These are phyloP conservation scores for Annulohypoxylon moriforme DNA, from an alignment of 495 filamentous ascomycete species.

Conservation along the genomic window DNA sequence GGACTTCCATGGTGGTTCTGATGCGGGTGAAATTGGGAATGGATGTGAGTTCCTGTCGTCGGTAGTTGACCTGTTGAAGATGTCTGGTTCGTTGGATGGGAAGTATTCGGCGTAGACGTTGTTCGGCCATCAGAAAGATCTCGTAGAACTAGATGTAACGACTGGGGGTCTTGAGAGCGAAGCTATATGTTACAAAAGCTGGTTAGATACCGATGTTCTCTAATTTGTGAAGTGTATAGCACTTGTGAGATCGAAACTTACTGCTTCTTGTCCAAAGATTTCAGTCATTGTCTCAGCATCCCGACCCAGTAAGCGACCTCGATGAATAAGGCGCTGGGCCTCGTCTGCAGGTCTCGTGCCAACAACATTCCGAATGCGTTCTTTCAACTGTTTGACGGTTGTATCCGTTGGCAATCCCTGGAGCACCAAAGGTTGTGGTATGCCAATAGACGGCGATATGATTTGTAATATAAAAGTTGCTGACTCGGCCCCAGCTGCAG, in stretches of 20 bases:
- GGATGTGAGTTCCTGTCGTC: constrained; percentile 6
- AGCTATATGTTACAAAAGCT: constrained; percentile 51
- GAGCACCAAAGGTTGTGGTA: constrained; percentile 66
- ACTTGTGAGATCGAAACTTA: constrained; percentile 51
- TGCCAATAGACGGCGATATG: constrained; percentile 70
- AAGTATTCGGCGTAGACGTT: constrained; percentile 43
- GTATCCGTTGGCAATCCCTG: constrained; percentile 62
- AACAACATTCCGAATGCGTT: constrained; percentile 67
- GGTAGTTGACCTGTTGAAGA: constrained; percentile 25
- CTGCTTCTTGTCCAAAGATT: constrained; percentile 66
- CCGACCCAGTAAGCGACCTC: constrained; percentile 67
- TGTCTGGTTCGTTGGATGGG: constrained; percentile 24
- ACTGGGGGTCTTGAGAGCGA: constrained; percentile 57
- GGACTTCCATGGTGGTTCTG: constrained; percentile 26
- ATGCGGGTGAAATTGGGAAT: constrained; percentile 32
- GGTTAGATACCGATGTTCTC: constrained; percentile 12
- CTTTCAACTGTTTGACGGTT: constrained; percentile 70
- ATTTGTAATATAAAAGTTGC: constrained; percentile 67
- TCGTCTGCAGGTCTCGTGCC: constrained; percentile 63
- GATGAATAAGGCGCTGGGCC: constrained; percentile 73
- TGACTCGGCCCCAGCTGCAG: constrained; percentile 29
- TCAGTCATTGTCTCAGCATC: constrained; percentile 66
- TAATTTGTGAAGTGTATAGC: not conserved
- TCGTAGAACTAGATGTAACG: constrained; percentile 73
- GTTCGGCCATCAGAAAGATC: constrained; percentile 48